Base-by-base conservation (phyloP, 2,329 filamentous ascomycete species). In the Colletotrichum limetticola region DNA sequence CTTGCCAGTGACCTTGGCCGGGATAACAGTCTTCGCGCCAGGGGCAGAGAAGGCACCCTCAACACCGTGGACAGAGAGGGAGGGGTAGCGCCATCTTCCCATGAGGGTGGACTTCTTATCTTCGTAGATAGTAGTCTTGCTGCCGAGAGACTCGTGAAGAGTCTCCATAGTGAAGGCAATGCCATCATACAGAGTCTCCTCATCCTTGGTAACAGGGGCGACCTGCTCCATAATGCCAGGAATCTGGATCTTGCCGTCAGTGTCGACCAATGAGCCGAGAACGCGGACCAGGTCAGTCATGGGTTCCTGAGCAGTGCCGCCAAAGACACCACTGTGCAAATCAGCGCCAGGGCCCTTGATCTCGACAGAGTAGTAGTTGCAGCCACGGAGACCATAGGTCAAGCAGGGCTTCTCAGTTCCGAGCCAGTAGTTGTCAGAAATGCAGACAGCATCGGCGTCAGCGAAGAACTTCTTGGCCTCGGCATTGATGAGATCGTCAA, bases 351-450 rank as follows among this genome's bases (percentile, higher is more conserved):
- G 97, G 1, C 97, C 97, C 9, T 93, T 95, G 75, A 99, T 88
- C 84, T 97, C 94, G 77, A 99, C 85, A 65, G 93, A 94, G 88
- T 98, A 99, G 90, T 99, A 99, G 87, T 97, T 98, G 91, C 94
- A 97, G 66, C 97, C 97, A 77, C 97, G 94, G 75, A 99, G 93
- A 78, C 97, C 97, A 83, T 99, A 99, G 11, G 97, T 99, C 80
- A 99, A 86, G 84, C 97, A 99, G 14, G 97, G 97, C 89, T 98
- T 98, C 89, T 98, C 95, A 6, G 97, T 98, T 72, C 97, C 97
- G 53, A 99, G 92, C 97, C 97, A 99, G 91, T 99, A 99, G 90
- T 99, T 99, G 85, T 99, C 97, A 60, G 95, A 98, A 82, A 99
- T 99, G 86, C 97, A 99, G 74, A 98, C 95, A 6, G 95, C 97